These are phyloP conservation scores for Austroboletus novae-zelandiae DNA, from an alignment of 1,284 basidiomycete genomes.

Conservation along the genomic window DNA sequence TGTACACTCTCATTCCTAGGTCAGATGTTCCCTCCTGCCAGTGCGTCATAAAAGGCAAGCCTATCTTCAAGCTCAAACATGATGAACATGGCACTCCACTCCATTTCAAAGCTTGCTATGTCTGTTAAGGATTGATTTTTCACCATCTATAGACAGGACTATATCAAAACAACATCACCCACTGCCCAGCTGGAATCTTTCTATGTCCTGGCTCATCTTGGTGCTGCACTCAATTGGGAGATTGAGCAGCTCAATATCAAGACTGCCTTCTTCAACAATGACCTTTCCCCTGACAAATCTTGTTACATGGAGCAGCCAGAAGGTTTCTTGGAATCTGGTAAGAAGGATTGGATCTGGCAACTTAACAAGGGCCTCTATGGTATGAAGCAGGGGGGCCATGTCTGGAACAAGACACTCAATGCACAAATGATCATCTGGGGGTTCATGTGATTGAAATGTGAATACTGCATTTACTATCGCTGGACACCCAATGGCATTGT, in stretches of 20 bases:
- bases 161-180: background rate
- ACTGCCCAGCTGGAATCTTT: constrained; percentile 4
- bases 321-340: background rate
- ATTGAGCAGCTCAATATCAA: no score
- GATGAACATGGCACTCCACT: background rate
- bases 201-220: background rate
- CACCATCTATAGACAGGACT: constrained; percentile 3
- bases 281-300: background rate
- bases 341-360: background rate
- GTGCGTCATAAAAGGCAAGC: background rate
- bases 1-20: no score
- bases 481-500: background rate
- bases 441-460: background rate
- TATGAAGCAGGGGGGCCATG: background rate
- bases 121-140: constrained; percentile 1
- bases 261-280: background rate
- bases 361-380: background rate
- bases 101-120: background rate
- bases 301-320: background rate
- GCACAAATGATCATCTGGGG: background rate
- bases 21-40: no score
- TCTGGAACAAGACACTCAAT: background rate
- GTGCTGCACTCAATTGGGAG: background rate
- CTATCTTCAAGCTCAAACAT: constrained; percentile 1
- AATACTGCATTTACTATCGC: background rate